These are phyloP conservation scores for Paraphoma chrysanthemicola DNA, from an alignment of 2,329 filamentous ascomycete genomes.

Conservation along the genomic window DNA sequence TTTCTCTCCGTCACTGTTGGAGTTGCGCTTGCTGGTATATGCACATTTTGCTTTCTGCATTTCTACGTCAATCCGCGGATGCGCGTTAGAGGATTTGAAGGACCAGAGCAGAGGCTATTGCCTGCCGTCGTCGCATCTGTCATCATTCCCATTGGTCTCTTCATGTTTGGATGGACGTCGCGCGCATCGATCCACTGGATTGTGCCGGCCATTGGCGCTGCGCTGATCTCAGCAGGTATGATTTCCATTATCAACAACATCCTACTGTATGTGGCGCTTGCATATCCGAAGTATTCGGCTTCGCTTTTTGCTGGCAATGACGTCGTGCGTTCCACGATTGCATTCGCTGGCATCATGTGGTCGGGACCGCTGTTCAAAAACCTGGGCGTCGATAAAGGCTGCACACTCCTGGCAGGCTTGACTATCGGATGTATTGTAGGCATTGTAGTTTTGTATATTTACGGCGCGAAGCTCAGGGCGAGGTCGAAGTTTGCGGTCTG, in stretches of 20 bases:
- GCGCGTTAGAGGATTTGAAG: constrained; percentile 71
- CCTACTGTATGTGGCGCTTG: constrained; percentile 70
- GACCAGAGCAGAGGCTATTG: constrained; percentile 75
- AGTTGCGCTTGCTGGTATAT: constrained; percentile 69
- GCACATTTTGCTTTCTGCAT: constrained; percentile 76
- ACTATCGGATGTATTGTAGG: constrained; percentile 56
- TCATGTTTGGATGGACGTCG: constrained; percentile 73
- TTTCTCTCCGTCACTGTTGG: constrained; percentile 83
- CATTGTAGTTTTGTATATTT: constrained; percentile 65
- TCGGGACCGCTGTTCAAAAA: constrained; percentile 68
- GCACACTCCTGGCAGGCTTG: constrained; percentile 59
- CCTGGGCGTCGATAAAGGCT: constrained; percentile 65
- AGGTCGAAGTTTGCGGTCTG: constrained; percentile 38
- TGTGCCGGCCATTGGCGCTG: constrained; percentile 61
- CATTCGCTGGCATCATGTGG: constrained; percentile 63
- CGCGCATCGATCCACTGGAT: constrained; percentile 67
- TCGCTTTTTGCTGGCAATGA: constrained; percentile 68
- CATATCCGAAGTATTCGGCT: constrained; percentile 59
- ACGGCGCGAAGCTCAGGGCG: constrained; percentile 36
- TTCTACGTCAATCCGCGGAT: constrained; percentile 69
- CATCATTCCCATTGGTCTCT: constrained; percentile 69
- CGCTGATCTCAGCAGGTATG: constrained; percentile 56
- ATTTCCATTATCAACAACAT: constrained; percentile 56
- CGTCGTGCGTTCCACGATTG: constrained; percentile 62
- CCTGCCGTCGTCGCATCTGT: constrained; percentile 67